Percentiles rank a stretch among this genome's conserved stretches.
These are phyloP conservation scores for Leccinum fibrillosum DNA, from an alignment of 768 basidiomycete species.

Conservation along the genomic window DNA sequence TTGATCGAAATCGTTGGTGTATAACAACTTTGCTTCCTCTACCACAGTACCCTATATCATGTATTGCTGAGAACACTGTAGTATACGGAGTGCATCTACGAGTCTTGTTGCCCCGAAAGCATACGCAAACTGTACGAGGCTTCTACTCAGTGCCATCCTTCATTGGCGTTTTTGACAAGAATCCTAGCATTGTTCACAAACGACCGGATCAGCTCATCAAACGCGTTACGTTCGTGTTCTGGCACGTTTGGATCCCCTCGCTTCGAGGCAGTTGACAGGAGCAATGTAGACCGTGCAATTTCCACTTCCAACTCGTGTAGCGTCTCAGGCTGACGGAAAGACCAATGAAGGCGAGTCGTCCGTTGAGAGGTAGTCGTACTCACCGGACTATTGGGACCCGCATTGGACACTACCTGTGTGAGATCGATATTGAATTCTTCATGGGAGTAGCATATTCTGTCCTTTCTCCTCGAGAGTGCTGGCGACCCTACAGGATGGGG, in stretches of 20 bases:
- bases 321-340: conserved; percentile 45
- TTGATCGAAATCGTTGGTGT: conserved; percentile 71
- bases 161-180: conserved; percentile 71
- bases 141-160: conserved; percentile 38
- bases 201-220: conserved; percentile 88
- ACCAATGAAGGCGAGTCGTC: neutral
- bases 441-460: conserved; percentile 90
- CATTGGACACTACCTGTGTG: conserved; percentile 77
- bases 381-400: conserved; percentile 49
- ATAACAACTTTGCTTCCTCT: conserved; percentile 15
- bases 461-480: conserved; percentile 69
- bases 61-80: neutral
- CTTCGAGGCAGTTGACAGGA: conserved; percentile 69
- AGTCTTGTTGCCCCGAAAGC: neutral
- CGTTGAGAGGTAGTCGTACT: conserved; percentile 21
- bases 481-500: conserved; percentile 62
- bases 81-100: neutral
- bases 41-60: conserved; percentile 3
- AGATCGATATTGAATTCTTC: conserved; percentile 93
- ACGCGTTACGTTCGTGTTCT: conserved; percentile 68
- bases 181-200: conserved; percentile 94
- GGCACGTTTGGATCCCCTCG: conserved; percentile 57
- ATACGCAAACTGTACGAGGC: neutral
- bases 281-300: conserved; percentile 63
- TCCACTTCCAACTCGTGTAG: conserved; percentile 92